phyloP scores from a whole-genome alignment of 257 asterid species.

The Nemophila menziesii region DNA sequence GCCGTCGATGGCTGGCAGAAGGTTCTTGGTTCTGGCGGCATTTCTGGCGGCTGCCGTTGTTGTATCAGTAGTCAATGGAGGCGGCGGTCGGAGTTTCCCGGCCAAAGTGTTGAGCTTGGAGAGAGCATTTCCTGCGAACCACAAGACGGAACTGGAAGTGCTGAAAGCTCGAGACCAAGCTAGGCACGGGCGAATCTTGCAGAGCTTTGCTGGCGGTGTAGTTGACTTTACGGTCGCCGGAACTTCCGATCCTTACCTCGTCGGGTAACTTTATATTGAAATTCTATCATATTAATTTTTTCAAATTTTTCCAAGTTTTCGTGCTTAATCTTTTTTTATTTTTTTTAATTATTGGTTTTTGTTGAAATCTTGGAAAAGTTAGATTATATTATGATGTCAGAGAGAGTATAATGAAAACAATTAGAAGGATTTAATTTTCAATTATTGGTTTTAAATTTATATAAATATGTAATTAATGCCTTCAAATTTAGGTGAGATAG shows the following conservation, averaged over 20 bases:
- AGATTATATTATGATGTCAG: background rate
- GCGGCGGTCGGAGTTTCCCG: slow-evolving; percentile 18
- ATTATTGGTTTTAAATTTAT: too few relatives aligned
- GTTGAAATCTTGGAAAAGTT: background rate
- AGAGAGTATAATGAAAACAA: background rate
- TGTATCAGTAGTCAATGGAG: background rate
- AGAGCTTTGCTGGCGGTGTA: slow-evolving; percentile 62
- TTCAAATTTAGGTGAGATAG: too few relatives aligned
- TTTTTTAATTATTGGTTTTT: too few relatives aligned
- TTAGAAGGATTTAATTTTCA: background rate
- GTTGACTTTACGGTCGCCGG: slow-evolving; percentile 67
- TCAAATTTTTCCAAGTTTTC: background rate
- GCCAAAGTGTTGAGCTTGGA: slow-evolving; percentile 44
- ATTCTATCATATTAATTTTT: background rate
- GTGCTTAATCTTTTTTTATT: too few relatives aligned
- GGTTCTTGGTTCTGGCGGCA: slow-evolving; percentile 18
- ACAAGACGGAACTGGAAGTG: slow-evolving; percentile 39
- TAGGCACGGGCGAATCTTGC: slow-evolving; percentile 70
- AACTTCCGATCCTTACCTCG: slow-evolving; percentile 63
- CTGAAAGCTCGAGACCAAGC: slow-evolving; percentile 64
- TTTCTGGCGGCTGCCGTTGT: slow-evolving; percentile 16
- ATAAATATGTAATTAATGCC: too few relatives aligned
- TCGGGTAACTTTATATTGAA: slow-evolving; percentile 40
- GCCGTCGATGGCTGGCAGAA: slow-evolving; percentile 39
- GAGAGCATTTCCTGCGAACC: slow-evolving; percentile 48